Base-by-base conservation (phyloP, 768 basidiomycete species). In the Suillus hirtellus region DNA sequence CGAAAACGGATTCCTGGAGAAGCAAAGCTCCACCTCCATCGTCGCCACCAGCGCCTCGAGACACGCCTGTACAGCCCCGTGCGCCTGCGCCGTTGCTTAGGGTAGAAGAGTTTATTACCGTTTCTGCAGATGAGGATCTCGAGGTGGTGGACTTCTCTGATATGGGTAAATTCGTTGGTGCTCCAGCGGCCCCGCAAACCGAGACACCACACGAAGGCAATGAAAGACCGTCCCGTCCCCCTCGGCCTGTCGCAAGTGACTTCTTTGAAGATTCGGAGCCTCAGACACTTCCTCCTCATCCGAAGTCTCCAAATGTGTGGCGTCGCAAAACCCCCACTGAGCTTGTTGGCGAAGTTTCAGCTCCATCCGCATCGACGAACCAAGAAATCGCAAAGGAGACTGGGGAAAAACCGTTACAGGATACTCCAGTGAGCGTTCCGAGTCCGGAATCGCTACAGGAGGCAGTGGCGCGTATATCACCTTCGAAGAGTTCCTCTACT, bases 81-180 rank as follows among this genome's bases (percentile, higher is more conserved):
- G 77, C 73, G 24, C 76, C 78, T 19, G 64, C 71, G 14, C 68
- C 73, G 17, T 44, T 75, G 37, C 68, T 82, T 11, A 72, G 74
- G 49, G 63, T 73, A n/a, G 73, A 73, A 19, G 75, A 71, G 43
- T 64, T 72, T 11, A 65, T 89, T n/a, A 76, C 77, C 19, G 74
- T 80, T 47, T 74, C 76, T 60, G 73, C 80, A 4, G 84, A 82
- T 24, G 89, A 89, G 67, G 83, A 86, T 61, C 80, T 93, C 3
- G 91, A 93, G 69, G 83, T 90, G n/a, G 84, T 94, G 8, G 91
- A 93, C 69, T 94, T 92, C 67, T 83, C 84, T 2, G 91, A 94
- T 54, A 80, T 93, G 72, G 89, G 81, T 49, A 88, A 85, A 75
- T 84, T 93, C 64, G 80, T 90, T 12, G 86, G 84, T 35, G 61